Evolutionary conservation across 331 rosid species (phyloP), one percentile per base, ranked within the genome.

Genomic region (Acacia pycnantha): DNA sequence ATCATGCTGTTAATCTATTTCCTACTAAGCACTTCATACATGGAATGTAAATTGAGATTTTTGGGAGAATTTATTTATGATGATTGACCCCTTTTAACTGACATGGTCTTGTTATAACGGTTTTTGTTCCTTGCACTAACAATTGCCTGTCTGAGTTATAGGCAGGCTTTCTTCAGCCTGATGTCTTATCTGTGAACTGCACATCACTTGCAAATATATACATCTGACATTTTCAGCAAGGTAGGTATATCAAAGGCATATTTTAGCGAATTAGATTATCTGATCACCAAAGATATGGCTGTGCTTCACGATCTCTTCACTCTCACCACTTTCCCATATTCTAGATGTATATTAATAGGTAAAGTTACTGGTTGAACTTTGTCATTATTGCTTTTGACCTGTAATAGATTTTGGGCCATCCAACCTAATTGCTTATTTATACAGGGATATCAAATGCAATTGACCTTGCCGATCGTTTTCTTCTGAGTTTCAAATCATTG

Each of bases 371-470:
- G 56, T 3, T 37, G 79, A n/a, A 50, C 67, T 11, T 53, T 77
- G 21, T 64, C 54, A 19, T 67, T 77, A 18, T 8, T 70, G 54
- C 31, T 8, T 54, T 74, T 56, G 29, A 41, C 59, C 19, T 21
- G 31, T 66, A 64, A 64, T 29, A 64, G n/a, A 64, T 37, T 74
- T 81, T 61, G 81, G 79, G 33, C 11, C 31, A 40, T 67, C 47
- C n/a, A 13, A 66, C 73, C 75, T 35, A 31, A 56, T 37, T 43
- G 54, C 78, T 73, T 58, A 72, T 76, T 70, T 56, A 56, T 82
- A 54, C 88, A 96, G 99, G 99, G 73, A 88, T 96, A 65, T 97
- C 99, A 12, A 96, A 96, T 90, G 97, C 99, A 67, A 96, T 96
- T 29, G 98, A 96, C 78, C 89, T 96, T 40, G 97, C 99, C 29